A percentile compares a stretch with the other conserved stretches of the same genome.
Evolutionary conservation across 202 grass and related monocot genomes (phyloP).

Genomic region (Panicum virgatum): DNA sequence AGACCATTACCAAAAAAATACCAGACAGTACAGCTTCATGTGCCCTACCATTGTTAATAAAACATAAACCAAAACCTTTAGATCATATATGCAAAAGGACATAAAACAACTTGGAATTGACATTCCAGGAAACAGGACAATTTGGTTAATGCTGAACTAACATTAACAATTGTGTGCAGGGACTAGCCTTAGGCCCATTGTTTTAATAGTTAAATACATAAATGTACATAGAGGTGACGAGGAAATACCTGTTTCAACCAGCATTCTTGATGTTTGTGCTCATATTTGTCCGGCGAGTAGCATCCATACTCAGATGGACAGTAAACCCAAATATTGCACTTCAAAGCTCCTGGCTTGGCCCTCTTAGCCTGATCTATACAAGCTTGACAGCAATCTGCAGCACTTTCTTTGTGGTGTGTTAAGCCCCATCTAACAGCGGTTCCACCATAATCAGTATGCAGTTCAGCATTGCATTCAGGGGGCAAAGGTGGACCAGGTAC

Average conservation of each 20-base stretch:
- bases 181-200: background rate
- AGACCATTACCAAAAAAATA: no score
- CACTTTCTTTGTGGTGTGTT: conserved; percentile 93
- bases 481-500: conserved; percentile 76
- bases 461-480: conserved; percentile 74
- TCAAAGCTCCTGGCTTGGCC: conserved; percentile 72
- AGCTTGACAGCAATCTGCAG: conserved; percentile 86
- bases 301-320: conserved; percentile 96
- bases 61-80: background rate
- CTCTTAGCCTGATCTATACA: conserved; percentile 88
- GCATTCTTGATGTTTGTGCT: conserved; percentile 99
- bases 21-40: background rate
- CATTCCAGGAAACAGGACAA: background rate
- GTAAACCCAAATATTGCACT: conserved; percentile 99
- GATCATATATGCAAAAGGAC: background rate
- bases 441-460: conserved; percentile 84
- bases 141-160: background rate
- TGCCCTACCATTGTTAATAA: background rate
- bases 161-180: background rate
- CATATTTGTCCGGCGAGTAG: conserved; percentile 92
- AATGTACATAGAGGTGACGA: background rate
- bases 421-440: conserved; percentile 92
- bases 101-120: background rate
- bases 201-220: background rate
- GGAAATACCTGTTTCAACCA: conserved; percentile 94